These are phyloP conservation scores for Planoprotostelium fungivorum DNA, from an alignment of 78 protist genomes.

Conservation along the genomic window DNA sequence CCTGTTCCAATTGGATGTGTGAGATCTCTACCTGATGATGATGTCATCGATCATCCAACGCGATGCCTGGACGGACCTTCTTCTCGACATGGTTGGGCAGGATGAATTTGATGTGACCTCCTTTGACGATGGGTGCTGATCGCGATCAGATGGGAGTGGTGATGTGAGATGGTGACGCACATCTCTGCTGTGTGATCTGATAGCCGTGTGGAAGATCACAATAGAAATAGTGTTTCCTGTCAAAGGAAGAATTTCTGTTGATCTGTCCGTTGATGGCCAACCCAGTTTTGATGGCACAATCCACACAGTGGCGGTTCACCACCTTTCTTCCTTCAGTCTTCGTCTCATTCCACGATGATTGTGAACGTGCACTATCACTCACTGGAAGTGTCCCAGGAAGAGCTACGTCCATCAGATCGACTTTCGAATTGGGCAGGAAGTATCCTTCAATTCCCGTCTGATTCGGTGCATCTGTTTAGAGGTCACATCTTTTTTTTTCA, in stretches of 20 bases:
- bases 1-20: constrained; percentile 65
- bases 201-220: constrained; percentile 83
- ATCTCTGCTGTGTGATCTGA: constrained; percentile 81
- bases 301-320: constrained; percentile 64
- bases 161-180: constrained; percentile 13
- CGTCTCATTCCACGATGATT: background rate
- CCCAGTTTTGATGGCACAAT: constrained; percentile 69
- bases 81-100: background rate
- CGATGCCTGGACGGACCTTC: background rate
- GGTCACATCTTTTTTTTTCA: constrained; percentile 3
- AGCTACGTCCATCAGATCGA: constrained; percentile 39
- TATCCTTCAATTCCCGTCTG: constrained; percentile 34
- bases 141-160: background rate
- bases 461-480: background rate
- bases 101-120: constrained; percentile 25
- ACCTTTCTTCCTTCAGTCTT: background rate
- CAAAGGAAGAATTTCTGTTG: constrained; percentile 49
- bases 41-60: constrained; percentile 13
- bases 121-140: constrained; percentile 45
- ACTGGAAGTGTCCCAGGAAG: constrained; percentile 54
- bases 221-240: constrained; percentile 88
- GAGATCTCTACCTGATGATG: background rate
- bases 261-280: constrained; percentile 48
- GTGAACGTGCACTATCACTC: background rate
- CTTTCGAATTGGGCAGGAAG: constrained; percentile 34